These are phyloP conservation scores for Phlegmacium glaucopus DNA, from an alignment of 768 basidiomycete genomes.

Conservation along the genomic window DNA sequence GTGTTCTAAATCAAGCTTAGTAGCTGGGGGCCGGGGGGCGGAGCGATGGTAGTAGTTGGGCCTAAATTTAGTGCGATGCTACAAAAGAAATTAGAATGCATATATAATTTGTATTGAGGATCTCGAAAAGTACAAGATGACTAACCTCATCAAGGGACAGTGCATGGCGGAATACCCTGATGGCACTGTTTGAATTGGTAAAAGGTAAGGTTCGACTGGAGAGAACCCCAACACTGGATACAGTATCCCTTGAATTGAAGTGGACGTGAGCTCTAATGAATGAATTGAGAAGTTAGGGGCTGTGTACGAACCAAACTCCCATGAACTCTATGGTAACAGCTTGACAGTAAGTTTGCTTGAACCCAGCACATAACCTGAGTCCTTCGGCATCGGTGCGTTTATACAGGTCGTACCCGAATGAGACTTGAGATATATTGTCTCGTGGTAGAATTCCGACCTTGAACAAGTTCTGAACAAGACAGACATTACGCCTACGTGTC, in stretches of 20 bases:
- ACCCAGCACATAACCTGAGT: constrained; percentile 51
- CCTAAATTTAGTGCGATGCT: constrained; percentile 66
- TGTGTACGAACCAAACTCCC: constrained; percentile 62
- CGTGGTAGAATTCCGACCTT: constrained; percentile 70
- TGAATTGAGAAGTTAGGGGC: constrained; percentile 10
- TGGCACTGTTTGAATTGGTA: constrained; percentile 54
- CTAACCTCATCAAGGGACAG: constrained; percentile 73
- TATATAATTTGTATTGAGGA: background rate
- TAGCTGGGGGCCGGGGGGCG: constrained; percentile 24
- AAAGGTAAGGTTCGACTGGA: constrained; percentile 62
- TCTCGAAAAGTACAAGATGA: constrained; percentile 1
- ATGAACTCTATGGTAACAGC: constrained; percentile 73
- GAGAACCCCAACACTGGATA: constrained; percentile 71
- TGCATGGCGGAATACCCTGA: constrained; percentile 75
- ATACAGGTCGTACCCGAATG: constrained; percentile 76
- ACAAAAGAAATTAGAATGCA: background rate
- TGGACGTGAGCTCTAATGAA: no score
- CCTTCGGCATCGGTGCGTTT: constrained; percentile 45
- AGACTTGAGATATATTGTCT: constrained; percentile 65
- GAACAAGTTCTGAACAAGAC: background rate
- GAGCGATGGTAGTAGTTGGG: constrained; percentile 61
- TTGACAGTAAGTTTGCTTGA: constrained; percentile 69
- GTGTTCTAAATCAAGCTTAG: constrained; percentile 25
- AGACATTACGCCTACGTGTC: background rate
- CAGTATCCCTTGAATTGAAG: constrained; percentile 61